phyloP scores from a whole-genome alignment of 352 stramenopile genomes.

The Pythium dissotocum region DNA sequence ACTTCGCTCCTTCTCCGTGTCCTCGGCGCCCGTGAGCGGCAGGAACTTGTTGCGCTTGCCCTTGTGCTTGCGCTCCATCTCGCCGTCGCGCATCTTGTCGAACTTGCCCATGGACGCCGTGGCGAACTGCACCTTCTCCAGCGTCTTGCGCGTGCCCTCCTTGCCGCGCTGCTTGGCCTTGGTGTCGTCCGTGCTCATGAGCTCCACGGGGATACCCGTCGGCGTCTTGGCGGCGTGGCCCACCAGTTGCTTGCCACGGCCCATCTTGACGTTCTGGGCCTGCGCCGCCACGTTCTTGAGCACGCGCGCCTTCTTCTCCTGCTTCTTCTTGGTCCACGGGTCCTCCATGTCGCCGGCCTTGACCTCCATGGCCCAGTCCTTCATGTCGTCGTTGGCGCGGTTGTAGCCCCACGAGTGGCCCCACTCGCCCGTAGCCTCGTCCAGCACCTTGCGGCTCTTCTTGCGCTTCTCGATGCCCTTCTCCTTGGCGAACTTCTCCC shows the following conservation, averaged over 20 bases:
- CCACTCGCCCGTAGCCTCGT: constrained; percentile 95
- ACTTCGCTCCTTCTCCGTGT: constrained; percentile 79
- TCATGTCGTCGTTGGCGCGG: constrained; percentile 76
- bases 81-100: constrained; percentile 91
- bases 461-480: constrained; percentile 98
- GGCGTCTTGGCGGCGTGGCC: constrained; percentile 51
- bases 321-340: constrained; percentile 93
- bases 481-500: constrained; percentile 98
- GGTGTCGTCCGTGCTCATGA: constrained; percentile 71
- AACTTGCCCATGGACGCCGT: constrained; percentile 95
- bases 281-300: constrained; percentile 93
- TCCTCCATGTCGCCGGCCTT: constrained; percentile 92
- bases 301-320: constrained; percentile 90
- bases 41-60: constrained; percentile 86
- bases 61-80: constrained; percentile 88
- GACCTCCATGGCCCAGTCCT: constrained; percentile 95
- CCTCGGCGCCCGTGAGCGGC: constrained; percentile 65
- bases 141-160: constrained; percentile 83
- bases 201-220: constrained; percentile 89
- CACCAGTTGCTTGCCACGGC: constrained; percentile 58
- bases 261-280: constrained; percentile 71
- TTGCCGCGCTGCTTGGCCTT: constrained; percentile 89
- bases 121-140: constrained; percentile 91
- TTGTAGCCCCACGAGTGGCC: constrained; percentile 93
- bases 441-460: constrained; percentile 95